Base-by-base conservation (phyloP, 768 basidiomycete species). In the Tricholoma sp. region DNA sequence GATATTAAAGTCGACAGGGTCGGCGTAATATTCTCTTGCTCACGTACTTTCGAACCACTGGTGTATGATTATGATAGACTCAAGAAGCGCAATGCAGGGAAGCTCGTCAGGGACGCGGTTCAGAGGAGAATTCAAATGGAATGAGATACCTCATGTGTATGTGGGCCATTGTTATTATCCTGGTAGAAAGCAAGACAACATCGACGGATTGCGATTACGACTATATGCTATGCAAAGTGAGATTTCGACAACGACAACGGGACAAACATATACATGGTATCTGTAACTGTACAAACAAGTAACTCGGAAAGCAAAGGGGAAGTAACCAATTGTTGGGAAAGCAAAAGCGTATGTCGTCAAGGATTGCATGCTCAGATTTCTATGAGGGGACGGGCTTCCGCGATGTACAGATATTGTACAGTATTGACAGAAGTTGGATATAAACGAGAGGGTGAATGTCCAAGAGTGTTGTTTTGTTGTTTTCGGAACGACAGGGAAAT, bases 1-100 rank as follows among this genome's bases (percentile, higher is more conserved):
- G 29, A 29, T 29, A 29, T 29, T 29, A 29, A 3, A 29, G 29
- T 3, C 8, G 8, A 8, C 29, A 4, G 29, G 4, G 29, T 29
- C 29, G 8, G 29, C 29, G n/a, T n/a, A n/a, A 29, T 29, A 29
- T 29, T 29, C 29, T 29, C 29, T 29, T 29, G 29, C 29, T n/a
- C n/a, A n/a, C n/a, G n/a, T n/a, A n/a, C n/a, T n/a, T 58, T 82
- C 85, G 2, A 81, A 83, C 61, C 81, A n/a, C n/a, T 91, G 89
- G n/a, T n/a, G 89, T 59, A 90, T n/a, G n/a, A n/a, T n/a, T n/a
- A 91, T 60, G 84, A 88, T 56, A 74, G 61, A 16, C 75, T 88
- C 54, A 77, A 71, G 68, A 90, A 88, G 68, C 82, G 81, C 58
- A 78, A 80, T 62, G 86, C 88, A 5, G 83, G 82, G 0, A n/a